Evolutionary conservation across 2,329 filamentous ascomycete species (phyloP), one percentile per base, ranked within the genome.

Genomic region (Bipolaris zeicola): DNA sequence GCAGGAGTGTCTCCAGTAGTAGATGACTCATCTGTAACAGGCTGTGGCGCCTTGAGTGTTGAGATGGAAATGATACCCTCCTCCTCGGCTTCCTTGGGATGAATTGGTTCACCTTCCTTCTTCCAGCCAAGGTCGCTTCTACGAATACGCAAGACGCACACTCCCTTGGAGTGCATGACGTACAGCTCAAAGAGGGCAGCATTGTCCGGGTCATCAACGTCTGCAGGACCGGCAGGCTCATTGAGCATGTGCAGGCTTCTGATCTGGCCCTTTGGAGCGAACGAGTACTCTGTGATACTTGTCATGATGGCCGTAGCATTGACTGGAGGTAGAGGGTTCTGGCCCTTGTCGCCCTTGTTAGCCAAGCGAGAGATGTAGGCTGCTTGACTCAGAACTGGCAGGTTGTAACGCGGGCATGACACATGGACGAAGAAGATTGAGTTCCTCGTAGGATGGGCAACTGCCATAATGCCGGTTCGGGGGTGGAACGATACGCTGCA

Each of bases 241-340:
- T 88, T 87, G 24, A 98, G 84, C 70, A 99, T 91, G 69, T 96
- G 92, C 53, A 99, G 80, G 73, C 94, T 98, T 74, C 95, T 87
- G 48, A 99, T 85, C 65, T 91, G 83, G 13, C 95, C 94, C 73
- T 92, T 92, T 69, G 90, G 89, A 50, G 87, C 87, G 66, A 98
- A 93, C 1, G 93, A 96, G 75, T 96, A 95, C 80, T 99, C 95
- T 44, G 94, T 89, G 67, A 99, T 89, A 67, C 94, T 95, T 77
- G 93, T 98, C 82, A 99, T 92, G 76, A 97, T 96, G 65, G 95
- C 95, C 57, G 95, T 99, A 62, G 92, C 93, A 73, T 97, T 94
- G 50, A 94, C 92, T 74, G 89, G 89, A 6, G 91, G 91, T 53
- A 55, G 84, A 84, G 48, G 85, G 73, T 72, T 94, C 89, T 72